Conservation (phyloP, 1,284 basidiomycete species). For the Neonothopanus nambi region DNA sequence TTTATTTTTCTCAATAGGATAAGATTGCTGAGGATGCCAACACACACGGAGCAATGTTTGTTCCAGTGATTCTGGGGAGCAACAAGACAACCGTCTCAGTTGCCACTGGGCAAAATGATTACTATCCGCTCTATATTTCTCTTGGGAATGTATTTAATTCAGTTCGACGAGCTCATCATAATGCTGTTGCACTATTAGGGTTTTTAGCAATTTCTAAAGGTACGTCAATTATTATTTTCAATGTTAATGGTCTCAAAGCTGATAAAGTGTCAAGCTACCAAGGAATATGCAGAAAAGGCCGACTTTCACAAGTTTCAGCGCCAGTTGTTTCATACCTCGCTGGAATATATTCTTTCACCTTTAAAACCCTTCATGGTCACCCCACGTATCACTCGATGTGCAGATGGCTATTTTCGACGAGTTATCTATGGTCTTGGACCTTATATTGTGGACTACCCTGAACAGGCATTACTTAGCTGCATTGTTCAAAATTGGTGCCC, state of each 20-base stretch:
- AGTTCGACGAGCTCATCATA: slow-evolving; percentile 21
- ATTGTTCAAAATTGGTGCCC: slow-evolving; percentile 21
- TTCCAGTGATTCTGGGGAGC: slow-evolving; percentile 34
- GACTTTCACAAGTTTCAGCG: slow-evolving; percentile 22
- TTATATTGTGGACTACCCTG: slow-evolving; percentile 21
- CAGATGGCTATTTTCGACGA: too few species aligned
- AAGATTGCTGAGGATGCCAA: too few species aligned
- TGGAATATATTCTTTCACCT: slow-evolving; percentile 13
- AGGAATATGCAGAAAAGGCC: slow-evolving; percentile 19
- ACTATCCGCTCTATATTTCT: slow-evolving; percentile 31
- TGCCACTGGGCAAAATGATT: slow-evolving; percentile 33
- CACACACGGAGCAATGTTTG: slow-evolving; percentile 27
- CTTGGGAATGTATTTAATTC: slow-evolving; percentile 26
- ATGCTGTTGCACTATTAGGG: slow-evolving; percentile 21
- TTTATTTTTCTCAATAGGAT: too few species aligned
- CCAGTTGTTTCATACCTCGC: slow-evolving; percentile 19
- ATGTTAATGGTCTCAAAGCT: background rate
- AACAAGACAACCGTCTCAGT: slow-evolving; percentile 39
- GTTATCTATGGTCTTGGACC: slow-evolving; percentile 18
- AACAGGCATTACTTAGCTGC: slow-evolving; percentile 17
- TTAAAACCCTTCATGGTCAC: slow-evolving; percentile 14
- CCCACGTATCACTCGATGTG: slow-evolving; percentile 13
- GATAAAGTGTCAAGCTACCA: slow-evolving; percentile 16
- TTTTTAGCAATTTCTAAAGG: slow-evolving; percentile 30
- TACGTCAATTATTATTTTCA: slow-evolving; percentile 8